A percentile compares a stretch with the other conserved stretches of the same genome.
Conservation (phyloP, 192 early-diverging fungal species). For the Coemansia sp. region DNA sequence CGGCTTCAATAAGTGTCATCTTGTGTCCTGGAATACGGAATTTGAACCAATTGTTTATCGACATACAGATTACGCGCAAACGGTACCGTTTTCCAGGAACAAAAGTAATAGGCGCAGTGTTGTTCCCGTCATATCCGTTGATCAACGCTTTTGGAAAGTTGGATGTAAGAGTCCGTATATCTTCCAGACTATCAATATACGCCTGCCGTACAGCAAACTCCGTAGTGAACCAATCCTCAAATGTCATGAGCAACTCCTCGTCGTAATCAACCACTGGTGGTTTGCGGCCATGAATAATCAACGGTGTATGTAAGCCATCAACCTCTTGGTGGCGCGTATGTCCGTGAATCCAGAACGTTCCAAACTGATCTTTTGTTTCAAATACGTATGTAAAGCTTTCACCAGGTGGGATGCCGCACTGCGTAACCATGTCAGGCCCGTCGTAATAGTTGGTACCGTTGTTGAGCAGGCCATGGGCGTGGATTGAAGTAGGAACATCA, state of each 20-base stretch:
- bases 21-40: constrained; percentile 66
- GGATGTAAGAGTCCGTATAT: constrained; percentile 49
- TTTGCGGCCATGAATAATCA: constrained; percentile 60
- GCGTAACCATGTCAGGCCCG: too few relatives aligned
- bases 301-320: constrained; percentile 69
- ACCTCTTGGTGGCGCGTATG: constrained; percentile 69
- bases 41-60: constrained; percentile 44
- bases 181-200: constrained; percentile 42
- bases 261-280: constrained; percentile 55
- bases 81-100: constrained; percentile 75
- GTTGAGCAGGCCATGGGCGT: too few relatives aligned
- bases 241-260: constrained; percentile 58
- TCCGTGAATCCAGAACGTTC: constrained; percentile 80
- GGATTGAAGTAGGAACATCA: too few relatives aligned
- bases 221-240: constrained; percentile 66
- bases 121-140: constrained; percentile 49
- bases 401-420: constrained; percentile 1
- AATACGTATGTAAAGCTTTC: constrained; percentile 64
- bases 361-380: constrained; percentile 54
- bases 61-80: constrained; percentile 73
- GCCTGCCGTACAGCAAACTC: constrained; percentile 31
- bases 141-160: constrained; percentile 22
- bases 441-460: too few relatives aligned
- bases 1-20: constrained; percentile 76
- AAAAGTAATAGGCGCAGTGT: constrained; percentile 59